Conservation (phyloP, 2,329 filamentous ascomycete genomes). For the Aspergillus unguis region DNA sequence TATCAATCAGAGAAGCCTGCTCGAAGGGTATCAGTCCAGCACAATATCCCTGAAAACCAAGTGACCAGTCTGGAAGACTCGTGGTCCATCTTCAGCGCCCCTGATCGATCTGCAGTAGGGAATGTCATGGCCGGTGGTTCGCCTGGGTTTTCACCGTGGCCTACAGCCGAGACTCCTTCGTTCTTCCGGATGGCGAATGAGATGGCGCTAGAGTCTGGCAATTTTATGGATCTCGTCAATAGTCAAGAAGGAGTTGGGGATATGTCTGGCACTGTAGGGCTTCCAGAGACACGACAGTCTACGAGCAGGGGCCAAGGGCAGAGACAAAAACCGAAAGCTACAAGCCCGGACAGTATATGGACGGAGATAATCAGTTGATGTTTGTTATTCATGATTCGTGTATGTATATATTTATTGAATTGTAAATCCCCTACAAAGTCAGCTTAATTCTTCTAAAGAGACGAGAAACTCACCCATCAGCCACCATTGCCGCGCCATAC, state of each 20-base stretch:
- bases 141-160: background rate
- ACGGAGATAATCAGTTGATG: background rate
- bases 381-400: background rate
- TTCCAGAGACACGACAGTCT: no score
- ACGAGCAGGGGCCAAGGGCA: background rate
- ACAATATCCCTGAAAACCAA: background rate
- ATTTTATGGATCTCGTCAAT: background rate
- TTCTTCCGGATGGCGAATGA: background rate
- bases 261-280: background rate
- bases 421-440: background rate
- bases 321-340: no score
- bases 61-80: background rate
- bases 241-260: background rate
- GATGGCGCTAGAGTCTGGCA: background rate
- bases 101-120: background rate
- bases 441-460: background rate
- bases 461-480: slow-evolving; percentile 2
- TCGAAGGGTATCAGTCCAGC: background rate
- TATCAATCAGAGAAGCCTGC: background rate
- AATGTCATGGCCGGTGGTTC: slow-evolving; percentile 1
- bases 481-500: slow-evolving; percentile 35
- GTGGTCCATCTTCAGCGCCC: background rate
- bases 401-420: background rate
- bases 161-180: background rate
- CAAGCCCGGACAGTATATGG: background rate